Base-by-base conservation (phyloP, 306 rosid species). In the Pterocarpus macrocarpus region DNA sequence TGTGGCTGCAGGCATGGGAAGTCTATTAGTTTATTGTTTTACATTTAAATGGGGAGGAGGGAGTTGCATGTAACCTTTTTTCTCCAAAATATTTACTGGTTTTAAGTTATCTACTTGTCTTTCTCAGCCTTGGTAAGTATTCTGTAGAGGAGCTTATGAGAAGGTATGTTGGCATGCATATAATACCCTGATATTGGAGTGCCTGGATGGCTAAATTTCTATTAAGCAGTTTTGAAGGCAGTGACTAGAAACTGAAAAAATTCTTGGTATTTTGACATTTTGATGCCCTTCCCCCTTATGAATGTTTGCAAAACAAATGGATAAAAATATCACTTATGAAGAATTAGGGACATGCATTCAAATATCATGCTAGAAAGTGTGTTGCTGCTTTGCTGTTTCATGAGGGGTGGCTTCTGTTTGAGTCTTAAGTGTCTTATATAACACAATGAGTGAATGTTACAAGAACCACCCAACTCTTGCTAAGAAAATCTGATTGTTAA, bases 1-100 rank as follows among this genome's bases (percentile, higher is more conserved):
- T 61, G 61, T 63, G 30, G 58, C 72, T 76, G 49, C 44, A 34
- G 53, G 75, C 62, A 65, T 58, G 4, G 36, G 52, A 28, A 36
- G 50, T 44, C 30, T 61, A 9, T 15, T 11, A 12, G 65, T 10
- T 64, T 64, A 22, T 16, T 50, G 39, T 50, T 30, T 45, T 67
- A 15, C 43, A 8, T 68, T 59, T 47, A 8, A 77, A 9, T 7
- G 5, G 52, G 70, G n/a, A 34, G 59, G 69, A 49, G 9, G 44
- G 57, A 53, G 49, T 66, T 43, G 7, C 50, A 45, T 34, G 3
- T 56, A 32, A 10, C 10, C 12, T 50, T 50, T 44, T 77, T 11
- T 6, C 65, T 77, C 28, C 44, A 28, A 38, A 65, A 67, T 52
- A 16, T 22, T 47, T 55, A 7, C 55, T 28, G 13, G 38, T 16